Evolutionary conservation across 805 yeast species (phyloP).

Genomic region (Monosporozyma siamensis): DNA sequence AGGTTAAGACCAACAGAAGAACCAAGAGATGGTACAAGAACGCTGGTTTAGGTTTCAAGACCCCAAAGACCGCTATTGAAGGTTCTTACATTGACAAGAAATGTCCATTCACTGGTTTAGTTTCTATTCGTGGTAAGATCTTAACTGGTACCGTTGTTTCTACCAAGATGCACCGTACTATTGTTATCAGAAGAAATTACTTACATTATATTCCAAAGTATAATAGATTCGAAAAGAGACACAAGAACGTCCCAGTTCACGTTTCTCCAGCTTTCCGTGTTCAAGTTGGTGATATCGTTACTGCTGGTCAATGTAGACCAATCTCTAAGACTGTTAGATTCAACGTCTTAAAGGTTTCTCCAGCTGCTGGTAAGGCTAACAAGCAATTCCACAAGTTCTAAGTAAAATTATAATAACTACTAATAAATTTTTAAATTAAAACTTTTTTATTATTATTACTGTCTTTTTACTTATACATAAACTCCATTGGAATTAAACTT

Average conservation of each 20-base stretch:
- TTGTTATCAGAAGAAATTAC: slow-evolving; percentile 99
- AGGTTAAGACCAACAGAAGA: slow-evolving; percentile 96
- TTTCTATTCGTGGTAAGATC: slow-evolving; percentile 99
- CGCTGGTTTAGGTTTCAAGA: slow-evolving; percentile 99
- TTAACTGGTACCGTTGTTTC: slow-evolving; percentile 99
- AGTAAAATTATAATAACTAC: slow-evolving; percentile 22
- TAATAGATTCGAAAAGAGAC: slow-evolving; percentile 99
- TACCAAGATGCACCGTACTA: slow-evolving; percentile 99
- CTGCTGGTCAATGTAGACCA: slow-evolving; percentile 99
- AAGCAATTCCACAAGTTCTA: slow-evolving; percentile 97
- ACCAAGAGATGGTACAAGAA: slow-evolving; percentile 99
- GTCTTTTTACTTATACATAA: no score
- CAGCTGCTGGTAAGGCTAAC: slow-evolving; percentile 76
- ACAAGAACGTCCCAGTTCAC: slow-evolving; percentile 99
- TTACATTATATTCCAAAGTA: slow-evolving; percentile 99
- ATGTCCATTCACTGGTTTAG: slow-evolving; percentile 97
- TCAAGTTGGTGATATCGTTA: slow-evolving; percentile 95
- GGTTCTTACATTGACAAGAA: slow-evolving; percentile 99
- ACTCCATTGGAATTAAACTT: background rate
- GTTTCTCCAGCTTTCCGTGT: slow-evolving; percentile 99
- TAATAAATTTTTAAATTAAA: background rate
- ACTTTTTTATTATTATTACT: background rate
- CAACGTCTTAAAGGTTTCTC: slow-evolving; percentile 94
- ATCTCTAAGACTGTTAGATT: slow-evolving; percentile 99
- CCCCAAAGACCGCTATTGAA: slow-evolving; percentile 97